Evolutionary conservation across 306 rosid genomes (phyloP), one percentile per base, ranked within the genome.

Genomic region (Arachis hypogaea): DNA sequence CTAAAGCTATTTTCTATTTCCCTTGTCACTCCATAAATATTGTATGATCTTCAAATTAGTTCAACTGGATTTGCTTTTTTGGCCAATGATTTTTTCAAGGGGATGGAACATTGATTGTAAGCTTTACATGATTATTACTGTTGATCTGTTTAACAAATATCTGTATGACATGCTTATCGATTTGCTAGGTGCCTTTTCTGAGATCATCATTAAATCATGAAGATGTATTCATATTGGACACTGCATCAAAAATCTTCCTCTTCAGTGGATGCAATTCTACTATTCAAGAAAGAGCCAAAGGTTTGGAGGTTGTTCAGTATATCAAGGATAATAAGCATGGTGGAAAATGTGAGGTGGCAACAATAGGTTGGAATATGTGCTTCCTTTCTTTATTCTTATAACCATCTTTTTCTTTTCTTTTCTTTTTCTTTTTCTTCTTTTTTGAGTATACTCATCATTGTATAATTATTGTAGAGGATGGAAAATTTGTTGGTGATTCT

Each of bases 201-300:
- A 88, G 97, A 76, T 88, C 98, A 64, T 91, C 98, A 9, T 67
- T 89, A 81, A 91, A 91, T 79, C 98, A 94, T 69, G 87, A 87
- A 69, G 92, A 94, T 78, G 96, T 91, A 22, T 94, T 94, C 79
- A 82, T 94, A 77, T 95, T 94, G 57, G 98, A 94, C 83, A 88
- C 98, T 64, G 93, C 98, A 66, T 85, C 87, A 44, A 94, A 94
- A 76, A 80, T 89, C 69, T 94, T 88, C 80, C 97, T 91, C 73
- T 91, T 94, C 72, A 89, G 97, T 73, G 98, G 97, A 11, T 89
- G 96, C 90, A 89, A 91, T 71, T 89, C 97, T 64, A 89, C 86
- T 84, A 88, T 85, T 75, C 98, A 91, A 89, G 98, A 94, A 83
- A 81, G 98, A 82, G 98, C 98, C 29, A 94, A 94, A 85, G 93